These are phyloP conservation scores for Xylaria cubensis DNA, from an alignment of 495 filamentous ascomycete genomes.

Conservation along the genomic window DNA sequence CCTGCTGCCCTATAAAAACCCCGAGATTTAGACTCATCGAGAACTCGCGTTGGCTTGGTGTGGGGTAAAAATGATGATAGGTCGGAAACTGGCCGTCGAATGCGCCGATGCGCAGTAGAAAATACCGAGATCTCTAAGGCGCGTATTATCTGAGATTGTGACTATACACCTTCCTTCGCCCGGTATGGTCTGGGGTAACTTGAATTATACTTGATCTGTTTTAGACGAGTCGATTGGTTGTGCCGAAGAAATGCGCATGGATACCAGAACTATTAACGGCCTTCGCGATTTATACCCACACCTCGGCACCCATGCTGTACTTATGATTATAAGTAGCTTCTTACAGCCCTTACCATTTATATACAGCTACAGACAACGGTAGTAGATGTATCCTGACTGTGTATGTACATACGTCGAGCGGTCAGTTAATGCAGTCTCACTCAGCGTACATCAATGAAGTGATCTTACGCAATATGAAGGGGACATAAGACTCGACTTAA, in stretches of 20 bases:
- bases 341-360: neutral
- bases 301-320: neutral
- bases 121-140: neutral
- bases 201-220: neutral
- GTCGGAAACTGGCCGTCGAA: conserved; percentile 1
- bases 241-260: neutral
- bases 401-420: neutral
- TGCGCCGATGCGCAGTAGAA: conserved; percentile 9
- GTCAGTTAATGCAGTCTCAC: conserved; percentile 2
- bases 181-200: neutral
- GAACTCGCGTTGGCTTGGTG: conserved; percentile 6
- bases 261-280: neutral
- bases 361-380: neutral
- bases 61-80: conserved; percentile 26
- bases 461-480: neutral
- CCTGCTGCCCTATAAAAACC: neutral
- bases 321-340: neutral
- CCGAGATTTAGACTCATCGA: neutral
- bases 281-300: neutral
- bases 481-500: neutral
- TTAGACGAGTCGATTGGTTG: neutral
- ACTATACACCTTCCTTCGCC: neutral
- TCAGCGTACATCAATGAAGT: neutral
- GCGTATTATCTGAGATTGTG: neutral
- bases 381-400: neutral